Base-by-base conservation (phyloP, 345 rosid species). In the Jatropha curcas region DNA sequence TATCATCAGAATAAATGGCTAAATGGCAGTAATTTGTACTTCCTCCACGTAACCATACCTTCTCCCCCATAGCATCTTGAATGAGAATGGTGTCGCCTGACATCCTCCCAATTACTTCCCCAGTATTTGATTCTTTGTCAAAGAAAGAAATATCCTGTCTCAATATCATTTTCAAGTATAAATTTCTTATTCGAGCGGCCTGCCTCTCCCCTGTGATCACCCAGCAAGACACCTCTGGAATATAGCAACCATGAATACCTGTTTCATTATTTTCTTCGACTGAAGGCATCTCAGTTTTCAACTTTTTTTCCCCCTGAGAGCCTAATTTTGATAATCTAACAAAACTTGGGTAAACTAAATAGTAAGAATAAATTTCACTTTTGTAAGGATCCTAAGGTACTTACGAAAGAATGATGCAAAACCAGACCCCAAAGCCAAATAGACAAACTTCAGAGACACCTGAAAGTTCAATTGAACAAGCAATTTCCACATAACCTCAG, bases 31-130 rank as follows among this genome's bases (percentile, higher is more conserved):
- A 24, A 24, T 55, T 25, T 24, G 2, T 12, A 22, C 30, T 55
- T 55, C n/a, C 16, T 24, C 2, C 27, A 10, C 10, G 22, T 9
- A 60, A 25, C 14, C 33, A 30, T 59, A 68, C 78, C 79, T 75
- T 75, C 45, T 75, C 79, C 1, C 79, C 79, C 65, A 75, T 68
- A 1, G 79, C 79, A 60, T 75, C 74, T 31, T 62, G 79, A 46
- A 75, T 62, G 2, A 75, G 63, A 35, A 75, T 17, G 1, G 70
- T 69, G 64, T 75, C 70, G 11, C 73, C 73, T 5, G 79, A 69
- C 69, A 75, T 69, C 20, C 79, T 69, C 19, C 57, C 73, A 28
- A 69, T 27, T 22, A 69, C 24, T 27, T 75, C 79, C 19, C 74
- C 79, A 7, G 79, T 75, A 51, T 51, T 39, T 17, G 65, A 43